A percentile compares a stretch with the other conserved stretches of the same genome.
Conservation (phyloP, 345 rosid species). For the Limnanthes douglasii region DNA sequence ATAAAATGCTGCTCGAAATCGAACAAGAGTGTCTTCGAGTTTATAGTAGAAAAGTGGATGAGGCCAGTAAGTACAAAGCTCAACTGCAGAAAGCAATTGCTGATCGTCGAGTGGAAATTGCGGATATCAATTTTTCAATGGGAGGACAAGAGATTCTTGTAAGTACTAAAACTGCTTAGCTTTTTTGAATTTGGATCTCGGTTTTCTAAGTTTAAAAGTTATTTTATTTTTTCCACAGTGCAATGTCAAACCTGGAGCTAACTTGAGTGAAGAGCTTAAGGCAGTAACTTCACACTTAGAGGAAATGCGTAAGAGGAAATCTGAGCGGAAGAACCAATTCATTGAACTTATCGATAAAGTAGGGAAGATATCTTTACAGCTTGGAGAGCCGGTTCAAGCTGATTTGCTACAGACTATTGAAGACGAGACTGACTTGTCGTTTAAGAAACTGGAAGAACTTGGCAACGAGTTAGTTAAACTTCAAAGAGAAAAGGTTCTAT, state of each 20-base stretch:
- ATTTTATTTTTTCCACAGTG: slow-evolving; percentile 11
- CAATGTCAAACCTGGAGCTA: slow-evolving; percentile 20
- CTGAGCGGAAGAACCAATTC: slow-evolving; percentile 29
- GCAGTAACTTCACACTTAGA: slow-evolving; percentile 23
- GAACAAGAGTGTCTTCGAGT: slow-evolving; percentile 41
- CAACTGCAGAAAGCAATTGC: slow-evolving; percentile 28
- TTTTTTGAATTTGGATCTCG: neutral
- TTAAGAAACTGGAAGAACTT: slow-evolving; percentile 36
- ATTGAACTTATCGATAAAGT: slow-evolving; percentile 28
- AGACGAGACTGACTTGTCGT: slow-evolving; percentile 36
- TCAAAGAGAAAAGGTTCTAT: slow-evolving; percentile 41
- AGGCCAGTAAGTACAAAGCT: slow-evolving; percentile 28
- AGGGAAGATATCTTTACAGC: slow-evolving; percentile 30
- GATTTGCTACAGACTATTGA: slow-evolving; percentile 11
- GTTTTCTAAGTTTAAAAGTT: neutral
- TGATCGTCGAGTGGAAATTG: slow-evolving; percentile 31
- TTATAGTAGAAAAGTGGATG: slow-evolving; percentile 29
- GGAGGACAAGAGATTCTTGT: slow-evolving; percentile 28
- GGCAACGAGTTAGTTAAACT: slow-evolving; percentile 22
- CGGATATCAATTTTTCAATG: slow-evolving; percentile 26
- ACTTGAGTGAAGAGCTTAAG: slow-evolving; percentile 32
- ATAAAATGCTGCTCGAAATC: slow-evolving; percentile 29
- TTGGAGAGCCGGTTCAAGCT: slow-evolving; percentile 19
- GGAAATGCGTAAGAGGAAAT: slow-evolving; percentile 25
- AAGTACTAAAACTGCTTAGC: slow-evolving; percentile 1